Conservation (phyloP, 2,329 filamentous ascomycete species). For the Alternaria consortialis region DNA sequence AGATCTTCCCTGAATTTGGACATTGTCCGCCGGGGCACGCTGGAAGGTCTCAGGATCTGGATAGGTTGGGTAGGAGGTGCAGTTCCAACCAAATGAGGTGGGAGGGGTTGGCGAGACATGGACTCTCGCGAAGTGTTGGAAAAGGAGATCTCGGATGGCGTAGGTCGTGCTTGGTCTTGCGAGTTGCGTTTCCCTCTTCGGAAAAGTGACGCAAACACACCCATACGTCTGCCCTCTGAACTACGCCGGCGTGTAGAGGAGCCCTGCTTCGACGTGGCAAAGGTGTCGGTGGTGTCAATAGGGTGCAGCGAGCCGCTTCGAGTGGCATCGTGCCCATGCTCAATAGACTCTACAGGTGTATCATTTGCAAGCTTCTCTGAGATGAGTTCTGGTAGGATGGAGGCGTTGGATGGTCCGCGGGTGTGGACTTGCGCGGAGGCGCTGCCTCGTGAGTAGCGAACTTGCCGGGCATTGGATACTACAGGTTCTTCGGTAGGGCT, state of each 20-base stretch:
- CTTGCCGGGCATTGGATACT: constrained; percentile 59
- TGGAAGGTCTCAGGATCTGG: constrained; percentile 59
- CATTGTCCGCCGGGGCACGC: constrained; percentile 78
- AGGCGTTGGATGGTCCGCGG: constrained; percentile 61
- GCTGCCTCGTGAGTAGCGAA: constrained; percentile 59
- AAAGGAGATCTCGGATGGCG: constrained; percentile 74
- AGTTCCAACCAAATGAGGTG: constrained; percentile 58
- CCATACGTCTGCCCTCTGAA: constrained; percentile 48
- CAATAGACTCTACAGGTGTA: constrained; percentile 55
- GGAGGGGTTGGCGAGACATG: constrained; percentile 68
- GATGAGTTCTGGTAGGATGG: constrained; percentile 61
- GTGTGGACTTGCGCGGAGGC: constrained; percentile 58
- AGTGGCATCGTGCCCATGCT: constrained; percentile 39
- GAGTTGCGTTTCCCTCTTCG: constrained; percentile 65
- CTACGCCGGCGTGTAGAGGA: constrained; percentile 40
- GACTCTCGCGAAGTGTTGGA: constrained; percentile 92
- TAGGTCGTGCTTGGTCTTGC: constrained; percentile 60
- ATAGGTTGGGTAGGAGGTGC: constrained; percentile 46
- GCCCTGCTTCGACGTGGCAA: constrained; percentile 36
- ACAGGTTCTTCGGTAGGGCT: constrained; percentile 58
- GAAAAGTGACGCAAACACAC: constrained; percentile 68
- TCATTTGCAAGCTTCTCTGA: constrained; percentile 51
- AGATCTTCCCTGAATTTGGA: constrained; percentile 94
- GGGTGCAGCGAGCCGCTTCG: constrained; percentile 46
- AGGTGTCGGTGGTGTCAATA: constrained; percentile 44